Base-by-base conservation (phyloP, 1,284 basidiomycete species). In the Golubevia pallescens region DNA sequence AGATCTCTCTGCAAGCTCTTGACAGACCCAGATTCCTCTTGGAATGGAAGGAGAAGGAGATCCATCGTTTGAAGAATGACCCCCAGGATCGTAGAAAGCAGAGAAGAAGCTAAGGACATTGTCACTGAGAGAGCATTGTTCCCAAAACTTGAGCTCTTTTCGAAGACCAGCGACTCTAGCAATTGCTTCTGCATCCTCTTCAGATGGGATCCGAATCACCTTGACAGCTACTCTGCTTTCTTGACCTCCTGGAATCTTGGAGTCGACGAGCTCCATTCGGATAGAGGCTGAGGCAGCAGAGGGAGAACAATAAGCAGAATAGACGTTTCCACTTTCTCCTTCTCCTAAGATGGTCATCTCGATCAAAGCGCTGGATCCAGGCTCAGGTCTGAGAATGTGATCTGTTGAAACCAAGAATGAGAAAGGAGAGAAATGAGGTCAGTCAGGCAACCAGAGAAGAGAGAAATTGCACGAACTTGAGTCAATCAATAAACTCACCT, bases 281-380 rank as follows among this genome's bases (percentile, higher is more conserved):
- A 24, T 57, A 10, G 23, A 34, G 23, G 3, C 23, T 10, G 55
- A 57, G 4, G 55, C 23, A 16, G 23, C 10, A n/a, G 42, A 48
- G 16, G 42, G 42, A 16, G 42, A 48, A 48, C 42, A 48, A 48
- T 13, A 48, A 2, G 73, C 73, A 1, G 73, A 62, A 54, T 70
- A 73, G 28, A 79, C 77, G 2, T 77, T 70, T 1, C 77, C 77
- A 21, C 71, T 74, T 52, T 79, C 77, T 52, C 77, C 77, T 3
- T 77, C 75, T 13, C 75, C 77, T 20, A 79, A 75, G 65, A 77
- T 71, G 52, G 73, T 60, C 54, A 78, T 58, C 51, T 71, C 63
- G 28, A 28, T 59, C n/a, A 68, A 66, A 14, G 54, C 21, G 3
- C 19, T 48, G 42, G 42, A 48, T 10, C 42, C 42, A 48, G 42